Conservation (phyloP, 257 asterid species). For the Nicotiana undulata region DNA sequence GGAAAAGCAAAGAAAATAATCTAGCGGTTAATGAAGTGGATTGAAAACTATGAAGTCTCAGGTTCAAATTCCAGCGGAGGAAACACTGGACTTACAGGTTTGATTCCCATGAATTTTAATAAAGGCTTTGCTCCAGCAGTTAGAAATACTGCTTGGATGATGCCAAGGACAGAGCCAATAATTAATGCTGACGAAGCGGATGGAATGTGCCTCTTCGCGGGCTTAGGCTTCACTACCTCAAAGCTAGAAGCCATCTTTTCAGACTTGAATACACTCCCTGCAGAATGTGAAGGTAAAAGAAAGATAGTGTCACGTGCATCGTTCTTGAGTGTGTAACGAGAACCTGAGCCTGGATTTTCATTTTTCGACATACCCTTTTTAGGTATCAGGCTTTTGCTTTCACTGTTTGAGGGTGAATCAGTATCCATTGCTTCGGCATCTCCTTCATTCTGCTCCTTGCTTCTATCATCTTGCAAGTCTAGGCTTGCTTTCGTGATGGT, state of each 20-base stretch:
- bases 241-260: slow-evolving; percentile 16
- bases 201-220: slow-evolving; percentile 50
- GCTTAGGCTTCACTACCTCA: slow-evolving; percentile 22
- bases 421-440: not conserved
- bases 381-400: slow-evolving; percentile 40
- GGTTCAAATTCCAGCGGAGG: too few relatives aligned
- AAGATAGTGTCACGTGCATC: not conserved
- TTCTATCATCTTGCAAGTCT: slow-evolving; percentile 19
- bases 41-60: too few relatives aligned
- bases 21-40: too few relatives aligned
- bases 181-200: slow-evolving; percentile 67
- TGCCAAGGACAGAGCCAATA: slow-evolving; percentile 59
- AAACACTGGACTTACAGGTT: slow-evolving; percentile 32
- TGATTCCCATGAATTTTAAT: slow-evolving; percentile 66
- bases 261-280: slow-evolving; percentile 15
- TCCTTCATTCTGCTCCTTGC: slow-evolving; percentile 16
- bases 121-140: slow-evolving; percentile 53
- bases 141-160: slow-evolving; percentile 48
- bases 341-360: not conserved
- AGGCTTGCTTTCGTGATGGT: slow-evolving; percentile 10
- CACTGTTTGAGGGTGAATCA: slow-evolving; percentile 21
- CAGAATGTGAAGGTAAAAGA: slow-evolving; percentile 16
- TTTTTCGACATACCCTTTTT: slow-evolving; percentile 23
- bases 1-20: too few relatives aligned
- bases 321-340: not conserved